Evolutionary conservation across 2,329 filamentous ascomycete genomes (phyloP), one percentile per base, ranked within the genome.

Genomic region (Aspergillus terreus): DNA sequence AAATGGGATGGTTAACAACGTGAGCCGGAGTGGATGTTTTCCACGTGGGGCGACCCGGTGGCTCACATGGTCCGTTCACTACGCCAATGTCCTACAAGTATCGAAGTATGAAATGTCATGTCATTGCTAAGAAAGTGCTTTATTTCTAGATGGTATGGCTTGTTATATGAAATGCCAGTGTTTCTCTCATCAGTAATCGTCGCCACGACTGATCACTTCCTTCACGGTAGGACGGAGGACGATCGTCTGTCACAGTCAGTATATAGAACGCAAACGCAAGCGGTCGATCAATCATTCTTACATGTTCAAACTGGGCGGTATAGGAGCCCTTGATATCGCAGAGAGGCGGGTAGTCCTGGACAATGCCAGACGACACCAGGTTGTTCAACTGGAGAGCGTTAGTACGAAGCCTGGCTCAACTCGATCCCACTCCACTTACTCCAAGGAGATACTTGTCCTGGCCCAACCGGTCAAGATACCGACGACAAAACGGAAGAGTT

Each of bases 261-360:
- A 40, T 38, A 38, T 4, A 38, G 14, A 38, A 11, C 35, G 9
- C 30, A 12, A 38, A 11, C 35, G 9, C 30, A 12, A 11, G n/a
- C 10, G 11, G 10, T 35, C 6, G 19, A 38, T 4, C 32, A 11
- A 38, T 35, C 19, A 32, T 7, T 82, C 88, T 81, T 76, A 95
- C 91, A 76, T 96, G 92, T 78, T 96, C 92, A 68, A 85, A 95
- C 70, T 96, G 92, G 58, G 92, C 92, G 23, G 91, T 95, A 72
- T 95, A 96, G 23, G 89, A 95, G 53, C 92, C 92, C 81, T 95
- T 95, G 74, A 92, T 85, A 75, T 96, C 92, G 61, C 88, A 86
- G 62, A 96, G 78, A 27, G 92, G 92, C 36, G 91, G 90, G 69
- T 96, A 96, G 41, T 88, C 84, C 73, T 96, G 89, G 41, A 96